These are phyloP conservation scores for Lyophyllum shimeji DNA, from an alignment of 768 basidiomycete genomes.

Conservation along the genomic window DNA sequence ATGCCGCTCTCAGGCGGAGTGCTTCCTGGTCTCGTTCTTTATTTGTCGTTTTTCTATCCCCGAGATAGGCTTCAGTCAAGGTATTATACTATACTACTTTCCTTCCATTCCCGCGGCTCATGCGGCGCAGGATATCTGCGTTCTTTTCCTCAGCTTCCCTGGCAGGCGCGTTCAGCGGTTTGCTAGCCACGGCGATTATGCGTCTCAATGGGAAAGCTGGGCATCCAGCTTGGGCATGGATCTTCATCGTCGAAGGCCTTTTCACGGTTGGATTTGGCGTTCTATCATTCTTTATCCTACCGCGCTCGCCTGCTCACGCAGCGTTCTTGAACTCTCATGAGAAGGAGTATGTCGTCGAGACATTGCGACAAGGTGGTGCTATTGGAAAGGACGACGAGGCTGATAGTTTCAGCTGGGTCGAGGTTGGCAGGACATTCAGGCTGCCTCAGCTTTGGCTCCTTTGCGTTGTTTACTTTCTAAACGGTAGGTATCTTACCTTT, in stretches of 20 bases:
- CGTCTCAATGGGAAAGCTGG: constrained; percentile 44
- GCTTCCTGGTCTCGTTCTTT: constrained; percentile 28
- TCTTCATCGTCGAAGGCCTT: constrained; percentile 46
- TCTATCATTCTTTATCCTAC: constrained; percentile 13
- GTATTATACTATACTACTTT: background rate
- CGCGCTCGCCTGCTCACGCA: constrained; percentile 11
- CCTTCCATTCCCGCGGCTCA: background rate
- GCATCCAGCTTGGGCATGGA: constrained; percentile 47
- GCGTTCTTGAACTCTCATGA: constrained; percentile 10
- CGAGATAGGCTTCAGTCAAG: constrained; percentile 15
- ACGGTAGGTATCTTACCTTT: constrained; percentile 18
- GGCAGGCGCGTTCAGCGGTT: constrained; percentile 45
- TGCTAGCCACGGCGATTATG: constrained; percentile 46
- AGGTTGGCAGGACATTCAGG: constrained; percentile 30
- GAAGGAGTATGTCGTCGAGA: constrained; percentile 12
- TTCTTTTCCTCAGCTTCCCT: constrained; percentile 28
- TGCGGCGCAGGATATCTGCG: constrained; percentile 19
- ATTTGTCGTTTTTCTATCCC: constrained; percentile 39
- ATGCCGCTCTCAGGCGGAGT: constrained; percentile 24
- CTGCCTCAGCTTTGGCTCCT: constrained; percentile 39
- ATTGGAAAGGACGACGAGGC: constrained; percentile 16
- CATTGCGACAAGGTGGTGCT: constrained; percentile 15
- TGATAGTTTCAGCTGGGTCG: constrained; percentile 38
- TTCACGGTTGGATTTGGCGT: constrained; percentile 45
- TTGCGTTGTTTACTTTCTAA: constrained; percentile 30